Evolutionary conservation across 1,284 basidiomycete genomes (phyloP).

Genomic region (Waitea zeae): DNA sequence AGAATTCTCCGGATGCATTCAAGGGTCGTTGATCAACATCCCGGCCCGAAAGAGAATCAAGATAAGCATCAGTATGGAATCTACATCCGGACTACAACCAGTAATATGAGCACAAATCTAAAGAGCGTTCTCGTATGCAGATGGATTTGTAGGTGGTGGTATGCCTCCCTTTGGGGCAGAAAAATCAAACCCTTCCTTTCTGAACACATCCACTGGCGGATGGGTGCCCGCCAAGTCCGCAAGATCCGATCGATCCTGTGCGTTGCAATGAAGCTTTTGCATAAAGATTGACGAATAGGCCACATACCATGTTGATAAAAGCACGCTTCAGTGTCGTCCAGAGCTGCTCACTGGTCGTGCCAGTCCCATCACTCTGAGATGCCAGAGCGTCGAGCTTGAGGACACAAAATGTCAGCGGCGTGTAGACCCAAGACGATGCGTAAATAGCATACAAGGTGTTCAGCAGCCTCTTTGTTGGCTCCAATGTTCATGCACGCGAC

Average conservation of each 20-base stretch:
- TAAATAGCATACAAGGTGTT: too few species aligned
- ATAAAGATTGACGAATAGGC: conserved; percentile 2
- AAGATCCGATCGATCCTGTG: conserved; percentile 26
- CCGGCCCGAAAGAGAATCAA: too few species aligned
- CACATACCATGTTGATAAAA: conserved; percentile 62
- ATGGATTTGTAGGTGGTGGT: too few species aligned
- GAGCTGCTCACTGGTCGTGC: conserved; percentile 65
- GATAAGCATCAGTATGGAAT: too few species aligned
- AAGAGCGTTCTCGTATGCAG: too few species aligned
- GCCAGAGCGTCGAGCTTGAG: conserved; percentile 81
- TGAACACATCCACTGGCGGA: conserved; percentile 20
- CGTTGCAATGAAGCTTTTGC: not conserved
- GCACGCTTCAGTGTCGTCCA: conserved; percentile 89
- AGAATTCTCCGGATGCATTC: too few species aligned
- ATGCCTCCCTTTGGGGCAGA: too few species aligned
- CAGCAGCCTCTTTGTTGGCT: conserved; percentile 89
- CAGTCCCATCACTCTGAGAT: conserved; percentile 50
- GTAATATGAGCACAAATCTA: too few species aligned
- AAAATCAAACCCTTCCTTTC: conserved; percentile 34
- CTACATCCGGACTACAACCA: too few species aligned
- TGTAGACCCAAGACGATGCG: too few species aligned
- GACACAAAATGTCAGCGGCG: too few species aligned
- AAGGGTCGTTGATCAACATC: too few species aligned
- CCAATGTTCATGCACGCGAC: conserved; percentile 97
- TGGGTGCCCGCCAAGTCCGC: conserved; percentile 23